phyloP scores from a whole-genome alignment of 192 early-diverging fungal species.

The Phlyctochytrium arcticum region DNA sequence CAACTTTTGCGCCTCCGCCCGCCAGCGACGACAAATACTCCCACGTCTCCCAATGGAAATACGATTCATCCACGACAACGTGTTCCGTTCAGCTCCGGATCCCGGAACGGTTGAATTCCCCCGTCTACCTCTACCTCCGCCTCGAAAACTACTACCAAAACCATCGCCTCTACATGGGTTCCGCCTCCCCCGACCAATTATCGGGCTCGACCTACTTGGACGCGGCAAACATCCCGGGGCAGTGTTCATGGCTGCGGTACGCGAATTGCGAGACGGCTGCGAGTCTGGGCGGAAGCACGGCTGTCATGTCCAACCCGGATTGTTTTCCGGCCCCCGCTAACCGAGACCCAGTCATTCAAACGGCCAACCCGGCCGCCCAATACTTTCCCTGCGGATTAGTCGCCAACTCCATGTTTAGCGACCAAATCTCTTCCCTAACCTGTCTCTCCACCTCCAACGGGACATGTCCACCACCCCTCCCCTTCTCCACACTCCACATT shows the following conservation, averaged over 20 bases:
- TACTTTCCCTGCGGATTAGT: conserved; percentile 98
- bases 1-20: conserved; percentile 12
- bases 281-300: neutral
- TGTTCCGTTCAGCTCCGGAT: conserved; percentile 75
- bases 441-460: conserved; percentile 23
- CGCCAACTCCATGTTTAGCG: conserved; percentile 95
- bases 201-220: neutral
- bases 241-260: conserved; percentile 26
- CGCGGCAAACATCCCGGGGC: conserved; percentile 6
- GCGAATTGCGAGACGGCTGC: conserved; percentile 2
- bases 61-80: conserved; percentile 35
- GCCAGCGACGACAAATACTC: neutral
- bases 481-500: conserved; percentile 68
- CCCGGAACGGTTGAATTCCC: conserved; percentile 58
- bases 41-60: conserved; percentile 41
- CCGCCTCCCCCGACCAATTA: conserved; percentile 80
- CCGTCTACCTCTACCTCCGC: conserved; percentile 89
- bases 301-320: conserved; percentile 28
- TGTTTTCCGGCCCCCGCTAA: conserved; percentile 2
- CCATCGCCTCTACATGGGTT: conserved; percentile 92
- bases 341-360: conserved; percentile 15
- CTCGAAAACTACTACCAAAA: conserved; percentile 99
- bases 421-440: conserved; percentile 39
- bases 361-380: conserved; percentile 19
- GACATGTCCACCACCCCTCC: neutral